Conservation (phyloP, 257 asterid genomes). For the Fraxinus anomala region DNA sequence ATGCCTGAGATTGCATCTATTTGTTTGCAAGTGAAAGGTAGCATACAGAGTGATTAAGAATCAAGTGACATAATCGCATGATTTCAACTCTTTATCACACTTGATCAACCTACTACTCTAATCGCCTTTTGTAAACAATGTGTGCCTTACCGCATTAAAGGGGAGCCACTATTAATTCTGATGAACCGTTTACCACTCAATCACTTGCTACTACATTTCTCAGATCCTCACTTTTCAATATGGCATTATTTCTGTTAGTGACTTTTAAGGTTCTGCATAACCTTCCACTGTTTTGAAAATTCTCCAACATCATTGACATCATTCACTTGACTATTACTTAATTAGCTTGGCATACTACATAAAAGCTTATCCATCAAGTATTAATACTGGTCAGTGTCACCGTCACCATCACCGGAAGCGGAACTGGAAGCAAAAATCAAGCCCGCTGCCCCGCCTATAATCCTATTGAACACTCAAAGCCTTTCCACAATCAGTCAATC, state of each 20-base stretch:
- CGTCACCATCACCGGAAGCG: too few relatives aligned
- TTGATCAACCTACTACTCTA: background rate
- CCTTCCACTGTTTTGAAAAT: background rate
- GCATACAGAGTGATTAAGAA: background rate
- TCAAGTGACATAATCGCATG: background rate
- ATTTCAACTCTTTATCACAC: constrained; percentile 2
- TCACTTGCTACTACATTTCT: background rate
- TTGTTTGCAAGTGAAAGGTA: background rate
- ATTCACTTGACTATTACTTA: background rate
- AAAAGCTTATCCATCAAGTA: background rate
- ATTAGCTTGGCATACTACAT: background rate
- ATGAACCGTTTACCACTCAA: background rate
- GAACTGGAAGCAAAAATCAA: too few relatives aligned
- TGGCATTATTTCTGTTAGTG: background rate
- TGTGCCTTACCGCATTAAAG: background rate
- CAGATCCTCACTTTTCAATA: background rate
- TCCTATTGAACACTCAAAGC: too few relatives aligned
- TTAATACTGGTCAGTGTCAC: too few relatives aligned
- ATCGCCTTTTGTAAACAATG: background rate
- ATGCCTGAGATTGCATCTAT: background rate
- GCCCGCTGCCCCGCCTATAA: too few relatives aligned
- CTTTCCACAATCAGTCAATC: too few relatives aligned
- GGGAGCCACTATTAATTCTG: background rate
- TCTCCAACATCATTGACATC: background rate
- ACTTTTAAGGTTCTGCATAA: background rate